These are phyloP conservation scores for Arabis alpina DNA, from an alignment of 345 rosid species.

Conservation along the genomic window DNA sequence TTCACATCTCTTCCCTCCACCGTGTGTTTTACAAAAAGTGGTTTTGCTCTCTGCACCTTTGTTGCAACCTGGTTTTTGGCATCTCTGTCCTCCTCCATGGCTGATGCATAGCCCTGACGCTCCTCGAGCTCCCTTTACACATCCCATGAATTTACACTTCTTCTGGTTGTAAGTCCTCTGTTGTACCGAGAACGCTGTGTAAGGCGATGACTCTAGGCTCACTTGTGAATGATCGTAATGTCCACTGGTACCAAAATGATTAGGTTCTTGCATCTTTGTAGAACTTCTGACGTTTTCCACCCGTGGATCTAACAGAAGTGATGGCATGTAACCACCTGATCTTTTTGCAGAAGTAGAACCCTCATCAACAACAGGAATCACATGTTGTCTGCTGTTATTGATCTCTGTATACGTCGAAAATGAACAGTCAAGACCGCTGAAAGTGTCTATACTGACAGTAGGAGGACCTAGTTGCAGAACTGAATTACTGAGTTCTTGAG, in stretches of 20 bases:
- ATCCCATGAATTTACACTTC: conserved; percentile 74
- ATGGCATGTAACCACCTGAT: conserved; percentile 92
- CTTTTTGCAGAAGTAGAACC: conserved; percentile 94
- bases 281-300: conserved; percentile 37
- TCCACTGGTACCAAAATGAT: conserved; percentile 42
- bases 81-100: conserved; percentile 95
- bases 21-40: conserved; percentile 88
- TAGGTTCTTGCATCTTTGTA: conserved; percentile 42
- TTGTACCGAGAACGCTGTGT: conserved; percentile 30
- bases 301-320: conserved; percentile 71
- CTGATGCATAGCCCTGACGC: conserved; percentile 88
- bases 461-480: conserved; percentile 76
- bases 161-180: conserved; percentile 53
- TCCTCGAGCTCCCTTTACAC: conserved; percentile 85
- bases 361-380: conserved; percentile 75
- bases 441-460: conserved; percentile 48
- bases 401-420: conserved; percentile 48
- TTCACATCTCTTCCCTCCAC: conserved; percentile 91
- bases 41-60: conserved; percentile 91
- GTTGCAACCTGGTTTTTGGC: conserved; percentile 84
- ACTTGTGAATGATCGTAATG: conserved; percentile 46
- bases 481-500: conserved; percentile 53
- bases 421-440: conserved; percentile 52
- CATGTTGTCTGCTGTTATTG: conserved; percentile 42
- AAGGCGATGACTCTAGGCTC: conserved; percentile 52